Evolutionary conservation across 2,329 filamentous ascomycete genomes (phyloP), one percentile per base, ranked within the genome.

Genomic region (Epichloe uncinata): DNA sequence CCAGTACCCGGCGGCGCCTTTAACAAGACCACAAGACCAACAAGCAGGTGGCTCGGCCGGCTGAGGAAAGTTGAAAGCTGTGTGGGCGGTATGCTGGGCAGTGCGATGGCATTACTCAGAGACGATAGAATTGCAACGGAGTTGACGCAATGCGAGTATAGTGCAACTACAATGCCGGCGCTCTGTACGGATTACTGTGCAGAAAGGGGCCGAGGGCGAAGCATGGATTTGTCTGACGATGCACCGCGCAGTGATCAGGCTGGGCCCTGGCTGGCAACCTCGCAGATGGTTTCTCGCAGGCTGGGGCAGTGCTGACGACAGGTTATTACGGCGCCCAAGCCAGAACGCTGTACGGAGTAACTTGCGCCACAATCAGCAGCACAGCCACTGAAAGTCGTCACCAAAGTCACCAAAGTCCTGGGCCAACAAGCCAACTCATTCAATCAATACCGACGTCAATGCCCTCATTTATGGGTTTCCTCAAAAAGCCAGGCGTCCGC

Each of bases 301-400:
- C 22, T 26, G 22, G 22, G 16, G 44, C 45, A 20, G 45, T 33
- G 22, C 45, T 38, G 16, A 40, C 22, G 45, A n/a, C 26, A 16
- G 15, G 26, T 18, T 18, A 8, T 26, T 26, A 8, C 26, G 26
- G 26, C 7, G 26, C 26, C 26, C 26, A 26, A 3, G 3, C 26
- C 26, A 26, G 26, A 26, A 26, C 26, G 26, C 26, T 26, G 26
- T 26, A 8, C 26, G 26, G 26, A 30, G 49, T 11, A 5, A 26
- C 33, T 26, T 49, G 48, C 54, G 52, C 51, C 53, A 49, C 53
- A 44, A 49, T 43, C 38, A 16, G 20, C 48, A 41, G 46, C 54
- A 54, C 54, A 55, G 54, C 54, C 54, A 54, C 54, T 9, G 20
- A 18, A 51, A 49, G 53, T 51, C 42, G 38, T 50, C 47, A 47